Evolutionary conservation across 1,139 yeast species (phyloP), one percentile per base, ranked within the genome.

Genomic region (Blastobotrys capitulatus): DNA sequence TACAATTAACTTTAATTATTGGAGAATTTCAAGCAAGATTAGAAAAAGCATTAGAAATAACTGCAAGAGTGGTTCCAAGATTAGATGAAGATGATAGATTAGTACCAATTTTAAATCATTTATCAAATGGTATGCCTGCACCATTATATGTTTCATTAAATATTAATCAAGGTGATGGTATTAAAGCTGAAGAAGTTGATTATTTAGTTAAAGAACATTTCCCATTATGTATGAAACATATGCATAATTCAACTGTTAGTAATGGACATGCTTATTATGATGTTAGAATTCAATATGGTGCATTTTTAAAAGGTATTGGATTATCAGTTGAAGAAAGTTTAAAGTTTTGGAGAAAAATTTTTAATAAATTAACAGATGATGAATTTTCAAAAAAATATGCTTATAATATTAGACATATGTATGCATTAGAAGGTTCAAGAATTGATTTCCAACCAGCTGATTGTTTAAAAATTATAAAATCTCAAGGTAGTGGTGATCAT

Each of bases 81-180:
- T 71, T 92, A 49, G 96, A 89, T 61, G 97, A 92, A 69, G 97
- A 90, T 62, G 95, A 89, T 63, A 75, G 99, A 52, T 68, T 92
- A 44, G 70, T 88, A 42, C 97, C 97, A 0, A 79, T 94, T 27
- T 73, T 92, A 53, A 80, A 81, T 61, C 89, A 89, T 60, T 69
- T 92, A 48, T 80, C 95, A 0, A 76, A 78, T 38, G 95, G 94
- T 50, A 32, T 54, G 49, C 51, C 52, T 2, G 25, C 52, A 4
- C 47, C 50, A 6, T 16, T 16, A 19, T 50, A 53, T 35, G 52
- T 59, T 7, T 58, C 57, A 37, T 52, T 54, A 44, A 46, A 45
- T 10, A 48, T 57, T 27, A 57, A 52, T 16, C 73, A 82, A 1
- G 74, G 78, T 54, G 82, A 78, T 56, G 53, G 55, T 18, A 77